Evolutionary conservation across 2,329 filamentous ascomycete species (phyloP), one percentile per base, ranked within the genome.

Genomic region (Pseudogymnoascus verrucosus): DNA sequence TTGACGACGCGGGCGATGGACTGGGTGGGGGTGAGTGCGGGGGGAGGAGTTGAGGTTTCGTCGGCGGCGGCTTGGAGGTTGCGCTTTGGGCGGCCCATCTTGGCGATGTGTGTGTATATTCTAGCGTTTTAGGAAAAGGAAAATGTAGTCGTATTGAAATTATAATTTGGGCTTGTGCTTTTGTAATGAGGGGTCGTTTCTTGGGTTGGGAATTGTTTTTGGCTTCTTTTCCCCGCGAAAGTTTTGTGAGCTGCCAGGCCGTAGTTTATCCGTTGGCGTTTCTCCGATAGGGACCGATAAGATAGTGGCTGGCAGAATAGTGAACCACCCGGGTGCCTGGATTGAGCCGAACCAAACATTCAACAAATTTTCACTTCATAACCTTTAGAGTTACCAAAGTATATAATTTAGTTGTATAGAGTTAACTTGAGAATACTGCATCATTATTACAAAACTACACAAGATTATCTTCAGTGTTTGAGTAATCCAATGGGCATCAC

Each of bases 41-140:
- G 77, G 1, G 86, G 85, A 10, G 87, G 85, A 1, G 81, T 84
- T 39, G 80, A 78, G 1, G 85, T 81, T 75, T 90, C 88, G 73
- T 93, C 86, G 59, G 89, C 89, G 14, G 90, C 90, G 19, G 90
- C 90, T 64, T 89, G 84, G 63, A 95, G 79, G 69, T 86, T 88
- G 68, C 91, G 87, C 78, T 92, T 93, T 64, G 89, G 86, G 65
- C 86, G 87, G 26, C 81, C 85, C 89, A 93, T 93, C 42, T 28
- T 64, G 26, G 54, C 12, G 23, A 54, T 57, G 51, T 19, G 28
- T 57, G 3, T 57, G n/a, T 34, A 14, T 57, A 57, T 57, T 57
- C 12, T 19, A 12, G 23, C 3, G 1, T 2, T 21, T 23, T 36
- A 12, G 39, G 39, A n/a, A 36, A 19, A 26, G n/a, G 21, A 8